Base-by-base conservation (phyloP, 768 basidiomycete genomes). In the Rhodotorula sphaerocarpa region DNA sequence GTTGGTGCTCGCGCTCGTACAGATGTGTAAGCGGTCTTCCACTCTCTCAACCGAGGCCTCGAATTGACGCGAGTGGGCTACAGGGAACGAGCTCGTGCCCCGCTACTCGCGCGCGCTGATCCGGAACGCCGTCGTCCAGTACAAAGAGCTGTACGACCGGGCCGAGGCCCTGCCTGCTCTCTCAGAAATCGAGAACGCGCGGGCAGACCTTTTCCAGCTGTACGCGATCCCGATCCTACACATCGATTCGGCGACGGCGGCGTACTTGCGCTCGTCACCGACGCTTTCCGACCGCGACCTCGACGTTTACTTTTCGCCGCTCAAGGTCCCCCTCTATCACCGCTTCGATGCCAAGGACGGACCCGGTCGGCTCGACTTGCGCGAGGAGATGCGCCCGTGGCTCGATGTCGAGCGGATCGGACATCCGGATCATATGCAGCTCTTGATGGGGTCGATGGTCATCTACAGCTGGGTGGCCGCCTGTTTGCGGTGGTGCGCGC, bases 41-140 rank as follows among this genome's bases (percentile, higher is more conserved):
- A 1, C 30, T 21, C 4, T 27, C 11, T 31, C 21, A 3, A n/a
- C 23, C 30, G 39, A 10, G 15, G 23, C 39, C 20, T 21, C 28
- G 23, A 20, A 10, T 43, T 18, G 18, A 43, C 50, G 10, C 5
- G 16, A 7, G 15, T 28, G 23, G 7, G 0, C 12, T 20, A 20
- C 50, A 63, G 62, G 50, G 50, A 51, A 63, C 51, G 56, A 57
- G 21, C 30, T 41, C 18, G 3, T 31, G 11, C 62, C 51, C 5
- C 31, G 41, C 5, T 27, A 50, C n/a, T 53, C 62, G n/a, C 41
- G 62, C 51, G 34, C 45, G 4, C 33, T 52, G n/a, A 34, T 63
- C 25, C 62, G 62, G 12, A 20, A 7, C 23, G 41, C 51, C 1
- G 21, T 63, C 16, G 51, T 45, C 15, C 28, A 48, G 10, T 63